A percentile compares a stretch with the other conserved stretches of the same genome.
Conservation (phyloP, 1,284 basidiomycete species). For the Tilletia horrida region DNA sequence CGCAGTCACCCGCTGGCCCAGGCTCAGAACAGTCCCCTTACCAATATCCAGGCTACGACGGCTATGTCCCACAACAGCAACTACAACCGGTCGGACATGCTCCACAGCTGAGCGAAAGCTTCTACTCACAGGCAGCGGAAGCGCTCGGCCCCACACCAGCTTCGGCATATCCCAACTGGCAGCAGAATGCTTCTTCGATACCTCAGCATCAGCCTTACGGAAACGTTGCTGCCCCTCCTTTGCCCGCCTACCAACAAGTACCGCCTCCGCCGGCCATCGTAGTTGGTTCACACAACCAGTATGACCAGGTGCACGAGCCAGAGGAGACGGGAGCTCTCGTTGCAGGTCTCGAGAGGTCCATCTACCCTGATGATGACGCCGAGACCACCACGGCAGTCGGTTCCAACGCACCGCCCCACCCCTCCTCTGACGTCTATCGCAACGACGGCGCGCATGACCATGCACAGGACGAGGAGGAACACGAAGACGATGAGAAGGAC, state of each 20-base stretch:
- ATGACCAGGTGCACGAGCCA: not conserved
- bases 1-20: conserved; percentile 13
- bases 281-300: not conserved
- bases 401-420: not conserved
- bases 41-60: conserved; percentile 17
- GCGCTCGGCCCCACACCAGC: conserved; percentile 26
- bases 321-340: conserved; percentile 13
- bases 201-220: not conserved
- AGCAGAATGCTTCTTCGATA: not conserved
- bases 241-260: conserved; percentile 22
- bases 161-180: conserved; percentile 6
- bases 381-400: not conserved
- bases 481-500: conserved; percentile 14
- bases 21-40: conserved; percentile 4
- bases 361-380: conserved; percentile 12
- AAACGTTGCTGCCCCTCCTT: conserved; percentile 6
- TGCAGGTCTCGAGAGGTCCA: conserved; percentile 4
- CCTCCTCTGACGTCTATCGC: not conserved
- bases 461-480: not conserved
- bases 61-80: not conserved
- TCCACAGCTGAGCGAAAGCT: conserved; percentile 42
- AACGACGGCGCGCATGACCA: not conserved
- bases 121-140: conserved; percentile 43
- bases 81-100: conserved; percentile 24
- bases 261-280: not conserved